Evolutionary conservation across 78 protist genomes (phyloP), one percentile per base, ranked within the genome.

Genomic region (Dictyostelium discoideum): DNA sequence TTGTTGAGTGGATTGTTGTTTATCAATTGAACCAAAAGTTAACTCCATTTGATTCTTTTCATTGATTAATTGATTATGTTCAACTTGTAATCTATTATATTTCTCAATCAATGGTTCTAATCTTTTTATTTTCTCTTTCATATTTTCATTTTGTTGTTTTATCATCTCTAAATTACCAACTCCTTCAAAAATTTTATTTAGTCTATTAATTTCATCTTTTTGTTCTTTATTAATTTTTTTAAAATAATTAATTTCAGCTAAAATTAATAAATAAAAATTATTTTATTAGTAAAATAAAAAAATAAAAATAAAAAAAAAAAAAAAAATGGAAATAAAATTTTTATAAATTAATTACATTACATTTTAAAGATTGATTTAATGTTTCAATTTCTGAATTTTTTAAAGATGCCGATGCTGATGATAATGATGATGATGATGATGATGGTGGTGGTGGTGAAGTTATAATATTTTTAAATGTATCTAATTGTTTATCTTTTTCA

Each of bases 321-420:
- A 32, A 32, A 32, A 32, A 32, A 1, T 1, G 1, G 1, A 32
- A 32, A 32, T 1, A 32, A 32, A 32, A 32, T 32, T 32, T 32
- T 32, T 32, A 32, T 1, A 32, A 32, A 32, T 32, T 32, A 32
- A 32, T 42, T 2, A n/a, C n/a, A 42, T 42, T 42, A 60, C 93
- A 48, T 81, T 89, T 84, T 32, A 89, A 67, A n/a, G 95, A 90
- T 82, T 90, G 81, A 46, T 48, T 80, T 10, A 90, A n/a, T 9
- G 7, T 16, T 90, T 90, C 88, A 72, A 26, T 48, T 14, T 86
- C 77, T 1, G 69, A 65, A 84, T 22, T 60, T 57, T 29, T 8
- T 8, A 14, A 24, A 9, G 37, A 18, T 0, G n/a, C n/a, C n/a
- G 57, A n/a, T 0, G 82, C 0, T 0, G 84, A n/a, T 3, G 60